These are phyloP conservation scores for Trifolium dubium DNA, from an alignment of 306 rosid genomes.

Conservation along the genomic window DNA sequence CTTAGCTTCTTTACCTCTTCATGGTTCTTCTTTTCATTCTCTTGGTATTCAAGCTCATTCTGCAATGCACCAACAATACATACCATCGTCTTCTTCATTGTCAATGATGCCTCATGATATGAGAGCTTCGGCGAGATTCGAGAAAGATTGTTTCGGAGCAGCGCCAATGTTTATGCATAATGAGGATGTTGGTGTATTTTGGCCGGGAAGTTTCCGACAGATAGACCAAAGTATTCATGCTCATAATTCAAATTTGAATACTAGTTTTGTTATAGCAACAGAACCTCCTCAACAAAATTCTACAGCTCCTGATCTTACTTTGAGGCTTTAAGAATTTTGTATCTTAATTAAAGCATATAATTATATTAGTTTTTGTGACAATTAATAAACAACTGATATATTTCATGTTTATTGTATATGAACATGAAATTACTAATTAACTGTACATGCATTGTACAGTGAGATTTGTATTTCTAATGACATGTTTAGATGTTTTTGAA, in stretches of 20 bases:
- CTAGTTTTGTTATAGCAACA: conserved; percentile 39
- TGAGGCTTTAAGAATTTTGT: conserved; percentile 63
- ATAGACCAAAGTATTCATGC: conserved; percentile 45
- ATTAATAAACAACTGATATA: conserved; percentile 22
- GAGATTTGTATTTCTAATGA: conserved; percentile 54
- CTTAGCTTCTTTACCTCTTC: conserved; percentile 83
- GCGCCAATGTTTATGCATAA: conserved; percentile 63
- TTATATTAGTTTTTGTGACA: conserved; percentile 26
- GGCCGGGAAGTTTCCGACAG: conserved; percentile 93
- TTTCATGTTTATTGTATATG: conserved; percentile 49
- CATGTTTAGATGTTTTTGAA: conserved; percentile 25
- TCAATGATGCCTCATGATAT: conserved; percentile 49
- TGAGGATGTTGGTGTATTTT: conserved; percentile 60
- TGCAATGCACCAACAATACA: conserved; percentile 62
- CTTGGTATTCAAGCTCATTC: conserved; percentile 80
- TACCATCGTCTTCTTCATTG: conserved; percentile 38
- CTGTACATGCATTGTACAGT: conserved; percentile 56
- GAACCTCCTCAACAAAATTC: conserved; percentile 44
- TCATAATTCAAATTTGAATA: conserved; percentile 45
- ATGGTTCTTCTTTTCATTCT: conserved; percentile 72
- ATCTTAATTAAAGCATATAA: conserved; percentile 23
- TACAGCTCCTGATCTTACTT: conserved; percentile 77
- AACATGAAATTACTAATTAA: conserved; percentile 41
- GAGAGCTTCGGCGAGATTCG: conserved; percentile 63
- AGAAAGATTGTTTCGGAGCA: conserved; percentile 52